These are phyloP conservation scores for Amanita exitialis DNA, from an alignment of 768 basidiomycete species.

Conservation along the genomic window DNA sequence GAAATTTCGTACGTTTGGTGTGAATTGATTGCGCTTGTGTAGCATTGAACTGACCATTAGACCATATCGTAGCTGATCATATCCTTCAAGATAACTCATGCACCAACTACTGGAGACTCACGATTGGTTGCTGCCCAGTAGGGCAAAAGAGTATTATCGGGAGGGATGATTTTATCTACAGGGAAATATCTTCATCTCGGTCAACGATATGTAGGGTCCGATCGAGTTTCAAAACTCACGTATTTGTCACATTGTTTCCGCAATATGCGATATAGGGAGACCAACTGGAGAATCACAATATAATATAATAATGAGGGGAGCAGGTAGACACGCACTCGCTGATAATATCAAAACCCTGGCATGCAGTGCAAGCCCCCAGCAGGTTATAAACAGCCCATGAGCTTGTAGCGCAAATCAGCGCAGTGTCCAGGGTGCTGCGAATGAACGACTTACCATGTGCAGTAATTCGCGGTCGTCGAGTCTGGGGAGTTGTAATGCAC, in stretches of 20 bases:
- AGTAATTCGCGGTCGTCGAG: background rate
- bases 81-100: no score
- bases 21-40: background rate
- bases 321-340: background rate
- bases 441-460: background rate
- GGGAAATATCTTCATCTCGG: background rate
- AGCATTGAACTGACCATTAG: background rate
- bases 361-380: conserved; percentile 2
- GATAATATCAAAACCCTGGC: background rate
- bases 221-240: background rate
- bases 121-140: conserved; percentile 4
- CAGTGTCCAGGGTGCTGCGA: background rate
- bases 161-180: background rate
- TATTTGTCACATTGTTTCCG: background rate
- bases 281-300: background rate
- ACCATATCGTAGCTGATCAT: conserved; percentile 1
- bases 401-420: background rate
- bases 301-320: background rate
- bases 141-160: background rate
- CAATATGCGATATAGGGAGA: background rate
- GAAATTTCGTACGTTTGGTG: background rate
- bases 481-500: background rate
- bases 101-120: background rate
- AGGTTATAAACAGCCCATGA: conserved; percentile 7
- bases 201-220: background rate